A percentile compares a stretch with the other conserved stretches of the same genome.
These are phyloP conservation scores for Pseudogymnoascus sp. DNA, from an alignment of 2,329 filamentous ascomycete genomes.

Conservation along the genomic window DNA sequence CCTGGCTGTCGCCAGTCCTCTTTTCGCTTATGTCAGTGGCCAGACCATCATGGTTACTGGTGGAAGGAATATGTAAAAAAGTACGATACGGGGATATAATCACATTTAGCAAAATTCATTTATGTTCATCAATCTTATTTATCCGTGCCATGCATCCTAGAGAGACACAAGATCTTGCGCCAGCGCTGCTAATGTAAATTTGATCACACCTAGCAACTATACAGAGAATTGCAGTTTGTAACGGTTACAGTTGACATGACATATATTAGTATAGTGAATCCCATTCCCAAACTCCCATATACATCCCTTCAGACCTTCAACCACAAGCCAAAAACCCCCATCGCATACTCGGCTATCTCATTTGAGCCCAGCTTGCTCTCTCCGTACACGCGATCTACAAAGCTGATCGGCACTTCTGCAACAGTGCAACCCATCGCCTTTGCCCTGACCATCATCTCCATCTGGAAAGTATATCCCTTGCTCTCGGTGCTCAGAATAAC, in stretches of 20 bases:
- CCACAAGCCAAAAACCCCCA: constrained; percentile 73
- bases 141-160: not conserved
- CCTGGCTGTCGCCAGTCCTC: constrained; percentile 69
- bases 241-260: constrained; percentile 3
- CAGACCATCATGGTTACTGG: constrained; percentile 85
- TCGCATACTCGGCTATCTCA: constrained; percentile 95
- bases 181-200: not conserved
- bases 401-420: constrained; percentile 90
- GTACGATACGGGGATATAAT: not conserved
- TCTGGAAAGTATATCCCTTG: constrained; percentile 98
- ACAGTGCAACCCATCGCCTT: constrained; percentile 94
- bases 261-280: constrained; percentile 4
- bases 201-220: not conserved
- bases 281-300: constrained; percentile 3
- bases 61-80: constrained; percentile 51
- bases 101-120: not conserved
- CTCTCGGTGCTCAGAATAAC: constrained; percentile 86
- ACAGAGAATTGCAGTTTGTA: not conserved
- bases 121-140: not conserved
- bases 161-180: not conserved
- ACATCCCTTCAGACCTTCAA: constrained; percentile 53
- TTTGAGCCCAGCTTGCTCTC: constrained; percentile 90
- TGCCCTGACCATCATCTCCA: constrained; percentile 98
- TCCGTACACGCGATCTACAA: constrained; percentile 91
- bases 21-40: constrained; percentile 77